Evolutionary conservation across 129 eudicot species (phyloP).

Genomic region (Chrysanthemum seticuspe): DNA sequence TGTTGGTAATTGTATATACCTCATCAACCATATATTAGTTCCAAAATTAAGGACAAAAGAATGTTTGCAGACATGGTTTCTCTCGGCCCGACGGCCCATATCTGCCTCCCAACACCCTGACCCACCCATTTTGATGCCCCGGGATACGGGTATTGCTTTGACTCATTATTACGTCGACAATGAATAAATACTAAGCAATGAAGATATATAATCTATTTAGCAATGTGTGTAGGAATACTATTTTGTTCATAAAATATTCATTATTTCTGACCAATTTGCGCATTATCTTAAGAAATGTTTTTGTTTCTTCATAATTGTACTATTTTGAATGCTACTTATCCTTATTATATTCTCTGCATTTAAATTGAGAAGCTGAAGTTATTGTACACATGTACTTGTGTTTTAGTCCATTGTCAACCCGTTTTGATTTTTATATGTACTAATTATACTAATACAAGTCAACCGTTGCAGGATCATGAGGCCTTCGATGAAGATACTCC

Average conservation of each 20-base stretch:
- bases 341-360: background rate
- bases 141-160: background rate
- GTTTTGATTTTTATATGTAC: background rate
- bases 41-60: background rate
- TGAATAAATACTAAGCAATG: background rate
- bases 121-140: no score
- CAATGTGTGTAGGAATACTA: background rate
- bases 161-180: background rate
- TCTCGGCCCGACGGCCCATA: background rate
- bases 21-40: background rate
- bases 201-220: background rate
- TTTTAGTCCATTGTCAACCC: background rate
- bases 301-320: no score
- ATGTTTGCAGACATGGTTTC: background rate
- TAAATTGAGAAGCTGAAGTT: background rate
- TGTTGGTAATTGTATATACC: background rate
- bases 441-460: constrained; percentile 9
- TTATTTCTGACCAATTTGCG: background rate
- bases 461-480: constrained; percentile 33
- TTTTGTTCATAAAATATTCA: background rate
- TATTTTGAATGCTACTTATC: background rate
- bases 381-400: background rate
- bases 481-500: constrained; percentile 57
- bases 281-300: no score
- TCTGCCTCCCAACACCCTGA: background rate